A percentile compares a stretch with the other conserved stretches of the same genome.
Conservation (phyloP, 768 basidiomycete species). For the Leccinum uliginosum region DNA sequence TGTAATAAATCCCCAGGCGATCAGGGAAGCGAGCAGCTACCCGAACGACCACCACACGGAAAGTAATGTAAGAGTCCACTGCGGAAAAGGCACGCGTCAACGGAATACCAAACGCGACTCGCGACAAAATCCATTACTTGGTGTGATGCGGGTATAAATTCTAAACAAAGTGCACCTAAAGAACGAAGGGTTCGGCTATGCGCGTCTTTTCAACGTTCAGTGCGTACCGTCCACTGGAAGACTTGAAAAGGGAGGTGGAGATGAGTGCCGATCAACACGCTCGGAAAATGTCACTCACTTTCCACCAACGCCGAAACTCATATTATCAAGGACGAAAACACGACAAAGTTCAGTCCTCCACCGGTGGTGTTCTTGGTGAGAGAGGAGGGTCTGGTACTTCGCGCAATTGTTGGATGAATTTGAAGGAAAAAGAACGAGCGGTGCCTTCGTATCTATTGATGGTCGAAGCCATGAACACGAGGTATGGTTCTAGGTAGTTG, state of each 20-base stretch:
- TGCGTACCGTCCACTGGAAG: slow-evolving; percentile 44
- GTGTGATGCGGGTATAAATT: slow-evolving; percentile 40
- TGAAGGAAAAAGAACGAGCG: too few species aligned
- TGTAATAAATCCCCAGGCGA: slow-evolving; percentile 54
- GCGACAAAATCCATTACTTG: slow-evolving; percentile 22
- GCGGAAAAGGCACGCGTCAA: neutral
- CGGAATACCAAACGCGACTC: neutral
- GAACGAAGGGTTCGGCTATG: slow-evolving; percentile 9
- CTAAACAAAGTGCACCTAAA: slow-evolving; percentile 41
- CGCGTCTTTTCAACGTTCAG: neutral
- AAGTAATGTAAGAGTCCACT: slow-evolving; percentile 54
- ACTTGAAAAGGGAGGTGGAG: slow-evolving; percentile 16
- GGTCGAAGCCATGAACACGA: too few species aligned
- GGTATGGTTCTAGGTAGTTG: too few species aligned
- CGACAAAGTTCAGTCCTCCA: slow-evolving; percentile 41
- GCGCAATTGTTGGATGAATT: too few species aligned
- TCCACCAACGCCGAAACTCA: slow-evolving; percentile 50
- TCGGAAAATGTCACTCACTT: slow-evolving; percentile 34
- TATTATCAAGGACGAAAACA: slow-evolving; percentile 41
- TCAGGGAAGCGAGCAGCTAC: slow-evolving; percentile 45
- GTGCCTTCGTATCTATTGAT: too few species aligned
- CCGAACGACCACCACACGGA: slow-evolving; percentile 55
- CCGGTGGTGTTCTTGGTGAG: too few species aligned
- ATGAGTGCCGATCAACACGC: slow-evolving; percentile 18
- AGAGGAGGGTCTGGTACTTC: too few species aligned